Conservation (phyloP, 2,329 filamentous ascomycete genomes). For the Daldinia sp. region DNA sequence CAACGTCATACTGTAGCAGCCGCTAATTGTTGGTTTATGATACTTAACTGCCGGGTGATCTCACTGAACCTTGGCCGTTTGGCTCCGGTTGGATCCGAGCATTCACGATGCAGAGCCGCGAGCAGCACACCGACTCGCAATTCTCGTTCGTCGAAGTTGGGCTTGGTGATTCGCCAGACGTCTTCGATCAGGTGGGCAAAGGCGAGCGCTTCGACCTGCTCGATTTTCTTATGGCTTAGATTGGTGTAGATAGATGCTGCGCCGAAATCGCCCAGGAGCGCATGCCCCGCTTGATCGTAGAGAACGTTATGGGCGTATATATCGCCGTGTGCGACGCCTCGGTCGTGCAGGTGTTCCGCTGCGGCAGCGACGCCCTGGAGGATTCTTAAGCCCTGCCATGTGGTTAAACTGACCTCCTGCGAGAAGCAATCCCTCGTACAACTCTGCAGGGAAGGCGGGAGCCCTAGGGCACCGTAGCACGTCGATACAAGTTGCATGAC, state of each 20-base stretch:
- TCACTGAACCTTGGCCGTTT: slow-evolving; percentile 48
- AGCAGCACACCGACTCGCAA: slow-evolving; percentile 37
- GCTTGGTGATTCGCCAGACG: slow-evolving; percentile 49
- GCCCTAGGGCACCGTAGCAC: slow-evolving; percentile 52
- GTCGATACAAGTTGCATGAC: slow-evolving; percentile 58
- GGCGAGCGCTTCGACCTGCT: slow-evolving; percentile 57
- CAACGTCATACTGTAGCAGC: slow-evolving; percentile 18
- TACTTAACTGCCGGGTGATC: slow-evolving; percentile 37
- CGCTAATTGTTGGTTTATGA: slow-evolving; percentile 25
- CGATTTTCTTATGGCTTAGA: slow-evolving; percentile 44
- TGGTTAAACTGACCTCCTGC: slow-evolving; percentile 43
- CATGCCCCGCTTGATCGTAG: slow-evolving; percentile 51
- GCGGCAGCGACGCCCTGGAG: slow-evolving; percentile 53
- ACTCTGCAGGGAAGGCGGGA: slow-evolving; percentile 54
- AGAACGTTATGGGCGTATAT: slow-evolving; percentile 59
- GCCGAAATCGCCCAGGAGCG: slow-evolving; percentile 57
- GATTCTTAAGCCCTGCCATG: slow-evolving; percentile 48
- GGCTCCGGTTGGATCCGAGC: slow-evolving; percentile 39
- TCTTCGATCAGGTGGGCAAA: slow-evolving; percentile 59
- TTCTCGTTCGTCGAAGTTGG: slow-evolving; percentile 20
- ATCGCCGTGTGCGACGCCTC: slow-evolving; percentile 56
- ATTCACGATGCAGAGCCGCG: slow-evolving; percentile 43
- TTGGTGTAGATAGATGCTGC: slow-evolving; percentile 55
- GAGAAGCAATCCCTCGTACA: slow-evolving; percentile 56
- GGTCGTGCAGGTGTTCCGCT: slow-evolving; percentile 53